phyloP scores from a whole-genome alignment of 2,329 filamentous ascomycete genomes.

The Orbilia ellipsospora region DNA sequence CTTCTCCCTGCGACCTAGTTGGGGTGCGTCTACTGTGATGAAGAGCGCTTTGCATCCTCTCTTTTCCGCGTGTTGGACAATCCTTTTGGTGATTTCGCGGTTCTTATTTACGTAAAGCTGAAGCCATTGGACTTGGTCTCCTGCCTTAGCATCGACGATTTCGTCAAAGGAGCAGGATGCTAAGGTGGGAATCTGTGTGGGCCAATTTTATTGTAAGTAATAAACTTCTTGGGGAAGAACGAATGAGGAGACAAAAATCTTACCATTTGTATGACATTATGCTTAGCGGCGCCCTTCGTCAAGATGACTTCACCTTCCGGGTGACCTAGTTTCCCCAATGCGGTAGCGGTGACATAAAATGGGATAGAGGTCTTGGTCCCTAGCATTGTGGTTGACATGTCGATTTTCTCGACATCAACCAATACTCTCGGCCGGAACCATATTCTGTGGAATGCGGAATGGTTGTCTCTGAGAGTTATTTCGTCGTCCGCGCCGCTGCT shows the following conservation, averaged over 20 bases:
- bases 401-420: slow-evolving; percentile 86
- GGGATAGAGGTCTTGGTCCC: slow-evolving; percentile 84
- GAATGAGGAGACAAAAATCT: not conserved
- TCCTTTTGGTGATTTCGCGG: slow-evolving; percentile 85
- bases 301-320: slow-evolving; percentile 93
- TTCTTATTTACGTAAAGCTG: slow-evolving; percentile 98
- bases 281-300: slow-evolving; percentile 82
- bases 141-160: slow-evolving; percentile 84
- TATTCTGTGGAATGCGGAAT: slow-evolving; percentile 94
- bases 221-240: not conserved
- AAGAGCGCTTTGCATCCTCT: slow-evolving; percentile 95
- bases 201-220: not conserved
- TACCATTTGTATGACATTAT: slow-evolving; percentile 91
- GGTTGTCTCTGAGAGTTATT: slow-evolving; percentile 90
- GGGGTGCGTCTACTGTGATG: slow-evolving; percentile 97
- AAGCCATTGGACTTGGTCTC: slow-evolving; percentile 91
- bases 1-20: slow-evolving; percentile 93
- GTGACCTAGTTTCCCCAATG: slow-evolving; percentile 92
- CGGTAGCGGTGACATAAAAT: slow-evolving; percentile 96
- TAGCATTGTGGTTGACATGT: slow-evolving; percentile 92
- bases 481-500: slow-evolving; percentile 65
- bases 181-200: slow-evolving; percentile 80
- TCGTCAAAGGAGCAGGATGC: slow-evolving; percentile 98
- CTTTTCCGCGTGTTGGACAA: slow-evolving; percentile 89
- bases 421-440: slow-evolving; percentile 94